Base-by-base conservation (phyloP, 208 protist species). In the Wallacemonas sp. region DNA sequence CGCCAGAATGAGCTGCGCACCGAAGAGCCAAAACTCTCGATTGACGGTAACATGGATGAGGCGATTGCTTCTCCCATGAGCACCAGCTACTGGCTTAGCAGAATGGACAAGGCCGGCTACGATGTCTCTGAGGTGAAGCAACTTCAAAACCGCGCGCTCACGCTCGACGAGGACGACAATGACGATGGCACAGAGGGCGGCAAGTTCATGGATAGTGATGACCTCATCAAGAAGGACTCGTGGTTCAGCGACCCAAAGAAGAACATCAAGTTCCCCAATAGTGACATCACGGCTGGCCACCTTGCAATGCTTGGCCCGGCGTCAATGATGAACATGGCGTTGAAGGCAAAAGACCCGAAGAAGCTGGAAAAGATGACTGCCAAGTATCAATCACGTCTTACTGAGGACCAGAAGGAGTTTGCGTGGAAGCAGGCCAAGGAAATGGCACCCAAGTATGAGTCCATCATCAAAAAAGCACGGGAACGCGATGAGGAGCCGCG, bases 371-470 rank as follows among this genome's bases (percentile, higher is more conserved):
- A 92, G 72, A 88, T 94, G 84, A 80, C 79, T 46, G 76, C 91
- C 46, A 94, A 93, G 78, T 93, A 93, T 60, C 80, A 87, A 51
- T 80, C 79, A 17, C 53, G 81, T 27, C 72, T 96, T 8, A 93
- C 86, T 2, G 91, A 96, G 68, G 84, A 89, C 9, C 85, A 92
- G 76, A 90, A 90, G 76, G 86, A 91, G 67, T 84, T 88, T 62
- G 87, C 88, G 34, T 94, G 82, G 84, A 80, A 81, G 70, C 85
- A 93, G 60, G 91, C 91, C 53, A 96, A 94, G 79, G 86, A 94
- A 60, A 86, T 93, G 75, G 91, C 91, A 9, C 87, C 91, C 12
- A 90, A 88, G 73, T 96, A 93, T 61, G 85, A 90, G 67, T 79
- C 85, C 64, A 79, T 77, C 45, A 80, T 96, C 54, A 85, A 88